Percentiles rank a stretch among this genome's conserved stretches.
These are phyloP conservation scores for Wickerhamiella qilinensis DNA, from an alignment of 805 yeast species.

Conservation along the genomic window DNA sequence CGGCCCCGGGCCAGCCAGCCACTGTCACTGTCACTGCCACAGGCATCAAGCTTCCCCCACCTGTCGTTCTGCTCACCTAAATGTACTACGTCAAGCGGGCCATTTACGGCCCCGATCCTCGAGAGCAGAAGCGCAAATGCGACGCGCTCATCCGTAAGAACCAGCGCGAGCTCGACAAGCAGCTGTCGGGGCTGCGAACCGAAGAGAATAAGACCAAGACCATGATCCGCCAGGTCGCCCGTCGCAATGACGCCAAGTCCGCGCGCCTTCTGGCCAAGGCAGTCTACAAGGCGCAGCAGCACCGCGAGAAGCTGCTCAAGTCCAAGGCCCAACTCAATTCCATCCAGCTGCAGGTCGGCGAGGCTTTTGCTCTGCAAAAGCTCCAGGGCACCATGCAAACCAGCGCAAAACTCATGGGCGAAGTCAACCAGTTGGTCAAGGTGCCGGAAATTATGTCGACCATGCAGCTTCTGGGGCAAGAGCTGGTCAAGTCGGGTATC, in stretches of 20 bases:
- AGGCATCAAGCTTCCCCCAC: no score
- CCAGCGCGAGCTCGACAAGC: slow-evolving; percentile 69
- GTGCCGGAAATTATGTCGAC: slow-evolving; percentile 68
- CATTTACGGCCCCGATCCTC: slow-evolving; percentile 94
- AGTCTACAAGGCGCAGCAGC: slow-evolving; percentile 54
- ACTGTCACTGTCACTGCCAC: no score
- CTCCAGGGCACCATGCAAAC: slow-evolving; percentile 66
- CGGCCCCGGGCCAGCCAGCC: no score
- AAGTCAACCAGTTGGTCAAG: slow-evolving; percentile 61
- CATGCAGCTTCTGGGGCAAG: slow-evolving; percentile 75
- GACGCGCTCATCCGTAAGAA: slow-evolving; percentile 69
- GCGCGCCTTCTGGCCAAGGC: slow-evolving; percentile 76
- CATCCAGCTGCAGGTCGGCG: slow-evolving; percentile 76
- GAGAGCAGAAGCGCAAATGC: slow-evolving; percentile 62
- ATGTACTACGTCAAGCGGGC: slow-evolving; percentile 69
- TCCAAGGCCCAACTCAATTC: slow-evolving; percentile 79
- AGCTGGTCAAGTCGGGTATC: slow-evolving; percentile 49
- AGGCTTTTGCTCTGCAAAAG: slow-evolving; percentile 74
- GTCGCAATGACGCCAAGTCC: slow-evolving; percentile 56
- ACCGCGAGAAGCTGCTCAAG: slow-evolving; percentile 53
- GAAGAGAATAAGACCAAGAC: slow-evolving; percentile 61
- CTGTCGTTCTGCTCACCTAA: no score
- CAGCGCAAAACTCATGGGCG: slow-evolving; percentile 72
- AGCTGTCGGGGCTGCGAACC: slow-evolving; percentile 41
- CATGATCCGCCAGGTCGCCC: slow-evolving; percentile 58